phyloP scores from a whole-genome alignment of 2,329 filamentous ascomycete species.

The Chaetothyriales sp. region DNA sequence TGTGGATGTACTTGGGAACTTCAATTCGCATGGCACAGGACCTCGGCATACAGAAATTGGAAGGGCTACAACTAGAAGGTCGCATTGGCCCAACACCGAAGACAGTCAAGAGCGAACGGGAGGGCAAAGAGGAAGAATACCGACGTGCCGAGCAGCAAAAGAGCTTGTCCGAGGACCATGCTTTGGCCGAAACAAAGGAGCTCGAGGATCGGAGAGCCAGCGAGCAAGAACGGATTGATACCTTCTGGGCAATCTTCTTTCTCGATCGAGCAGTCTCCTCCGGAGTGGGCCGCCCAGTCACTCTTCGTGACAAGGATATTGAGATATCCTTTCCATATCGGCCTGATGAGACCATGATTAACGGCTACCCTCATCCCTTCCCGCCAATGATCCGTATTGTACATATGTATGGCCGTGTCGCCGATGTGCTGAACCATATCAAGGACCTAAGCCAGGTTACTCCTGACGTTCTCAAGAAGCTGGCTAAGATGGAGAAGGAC shows the following conservation, averaged over 20 bases:
- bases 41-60: constrained; percentile 64
- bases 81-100: constrained; percentile 41
- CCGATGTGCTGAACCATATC: constrained; percentile 71
- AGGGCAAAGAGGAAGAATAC: constrained; percentile 29
- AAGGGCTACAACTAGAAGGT: constrained; percentile 50
- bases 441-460: constrained; percentile 59
- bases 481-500: constrained; percentile 66
- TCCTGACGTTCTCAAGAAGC: constrained; percentile 53
- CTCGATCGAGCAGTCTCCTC: constrained; percentile 77
- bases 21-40: constrained; percentile 72
- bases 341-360: constrained; percentile 36
- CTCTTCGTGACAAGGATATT: constrained; percentile 69
- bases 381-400: constrained; percentile 71
- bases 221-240: constrained; percentile 70
- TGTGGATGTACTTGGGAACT: constrained; percentile 88
- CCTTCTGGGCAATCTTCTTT: constrained; percentile 82
- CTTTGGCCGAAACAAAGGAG: constrained; percentile 22
- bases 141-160: constrained; percentile 27
- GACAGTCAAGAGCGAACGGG: constrained; percentile 33
- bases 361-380: constrained; percentile 62
- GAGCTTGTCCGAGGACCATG: constrained; percentile 17
- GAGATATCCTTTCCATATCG: constrained; percentile 55
- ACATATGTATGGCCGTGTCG: constrained; percentile 70
- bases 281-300: constrained; percentile 70
- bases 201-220: constrained; percentile 33